These are phyloP conservation scores for Globisporangium viniferum DNA, from an alignment of 352 stramenopile genomes.

Conservation along the genomic window DNA sequence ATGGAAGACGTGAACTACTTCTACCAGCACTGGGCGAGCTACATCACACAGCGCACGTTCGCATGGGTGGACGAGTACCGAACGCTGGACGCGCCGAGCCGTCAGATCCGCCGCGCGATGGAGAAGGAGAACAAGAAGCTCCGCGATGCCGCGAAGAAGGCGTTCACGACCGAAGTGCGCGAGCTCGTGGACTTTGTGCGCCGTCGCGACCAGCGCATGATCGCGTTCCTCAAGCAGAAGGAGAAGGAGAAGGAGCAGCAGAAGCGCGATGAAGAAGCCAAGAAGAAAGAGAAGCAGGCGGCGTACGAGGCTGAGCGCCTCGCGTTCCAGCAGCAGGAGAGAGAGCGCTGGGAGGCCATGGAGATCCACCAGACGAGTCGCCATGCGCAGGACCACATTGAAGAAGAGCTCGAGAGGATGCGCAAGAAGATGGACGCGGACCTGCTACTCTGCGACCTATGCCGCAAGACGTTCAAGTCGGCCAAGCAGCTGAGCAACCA, in stretches of 20 bases:
- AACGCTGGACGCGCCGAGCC: constrained; percentile 72
- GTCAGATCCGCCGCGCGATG: constrained; percentile 75
- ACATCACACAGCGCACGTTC: constrained; percentile 71
- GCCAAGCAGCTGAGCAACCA: constrained; percentile 82
- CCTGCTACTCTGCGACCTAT: constrained; percentile 72
- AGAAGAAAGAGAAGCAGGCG: constrained; percentile 54
- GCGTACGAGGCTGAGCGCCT: constrained; percentile 55
- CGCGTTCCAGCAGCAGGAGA: constrained; percentile 70
- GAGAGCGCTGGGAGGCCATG: constrained; percentile 47
- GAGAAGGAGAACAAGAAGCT: constrained; percentile 89
- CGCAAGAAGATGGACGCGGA: constrained; percentile 69
- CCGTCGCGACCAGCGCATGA: constrained; percentile 72
- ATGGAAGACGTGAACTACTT: constrained; percentile 65
- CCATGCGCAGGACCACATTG: constrained; percentile 51
- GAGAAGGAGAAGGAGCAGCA: constrained; percentile 54
- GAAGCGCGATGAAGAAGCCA: constrained; percentile 45
- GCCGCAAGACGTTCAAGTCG: constrained; percentile 83
- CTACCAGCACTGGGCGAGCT: constrained; percentile 80
- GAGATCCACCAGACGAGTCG: constrained; percentile 41
- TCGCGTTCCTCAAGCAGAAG: constrained; percentile 60
- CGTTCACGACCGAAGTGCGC: constrained; percentile 73
- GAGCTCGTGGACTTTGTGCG: constrained; percentile 84
- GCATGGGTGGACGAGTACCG: constrained; percentile 83
- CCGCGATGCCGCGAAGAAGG: constrained; percentile 72
- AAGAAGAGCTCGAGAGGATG: constrained; percentile 60